These are phyloP conservation scores for Chamaecyparis obtusa DNA, from an alignment of 75 land plant species.

Conservation along the genomic window DNA sequence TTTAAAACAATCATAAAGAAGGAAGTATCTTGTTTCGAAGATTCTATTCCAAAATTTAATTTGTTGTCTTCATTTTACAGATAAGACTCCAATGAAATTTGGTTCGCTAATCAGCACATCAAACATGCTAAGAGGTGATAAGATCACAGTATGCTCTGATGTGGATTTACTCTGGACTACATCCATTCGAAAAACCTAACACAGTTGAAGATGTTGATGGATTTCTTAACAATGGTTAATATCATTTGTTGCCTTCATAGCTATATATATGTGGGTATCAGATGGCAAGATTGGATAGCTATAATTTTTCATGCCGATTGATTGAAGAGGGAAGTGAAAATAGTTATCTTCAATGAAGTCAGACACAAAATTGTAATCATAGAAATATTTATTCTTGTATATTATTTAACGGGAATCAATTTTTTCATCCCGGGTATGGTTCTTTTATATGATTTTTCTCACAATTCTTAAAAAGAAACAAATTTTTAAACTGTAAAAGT, in stretches of 20 bases:
- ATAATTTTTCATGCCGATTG: background rate
- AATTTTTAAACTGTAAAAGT: background rate
- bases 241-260: background rate
- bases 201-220: background rate
- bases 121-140: constrained; percentile 55
- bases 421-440: background rate
- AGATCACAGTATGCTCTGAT: constrained; percentile 75
- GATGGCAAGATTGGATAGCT: background rate
- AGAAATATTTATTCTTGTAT: background rate
- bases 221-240: background rate
- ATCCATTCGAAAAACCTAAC: constrained; percentile 38
- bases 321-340: background rate
- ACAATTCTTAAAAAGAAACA: background rate
- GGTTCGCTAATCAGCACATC: constrained; percentile 87
- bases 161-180: constrained; percentile 92
- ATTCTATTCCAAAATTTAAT: background rate
- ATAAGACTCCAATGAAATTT: constrained; percentile 64
- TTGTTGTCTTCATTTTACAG: constrained; percentile 30
- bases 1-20: background rate
- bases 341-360: background rate
- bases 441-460: background rate
- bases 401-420: background rate
- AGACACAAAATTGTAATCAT: background rate
- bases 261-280: background rate
- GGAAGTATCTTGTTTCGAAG: background rate